Evolutionary conservation across 345 rosid genomes (phyloP), one percentile per base, ranked within the genome.

Genomic region (Cardiospermum halicacabum): DNA sequence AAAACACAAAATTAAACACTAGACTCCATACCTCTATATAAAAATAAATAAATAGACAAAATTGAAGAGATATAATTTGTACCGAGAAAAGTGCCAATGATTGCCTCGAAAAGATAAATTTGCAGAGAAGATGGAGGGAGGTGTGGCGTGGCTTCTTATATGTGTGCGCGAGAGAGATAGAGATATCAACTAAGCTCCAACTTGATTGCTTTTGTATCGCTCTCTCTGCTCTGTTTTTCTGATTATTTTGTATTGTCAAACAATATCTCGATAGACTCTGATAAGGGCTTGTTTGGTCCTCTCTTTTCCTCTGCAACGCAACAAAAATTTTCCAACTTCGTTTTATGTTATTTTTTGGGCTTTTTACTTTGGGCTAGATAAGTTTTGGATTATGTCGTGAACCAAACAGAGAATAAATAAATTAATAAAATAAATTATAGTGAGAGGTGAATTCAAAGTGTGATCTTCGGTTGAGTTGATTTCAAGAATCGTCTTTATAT

Each of bases 251-350:
- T 7, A 18, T 0, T 47, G 51, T 47, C 51, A 47, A n/a, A 47
- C 31, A 21, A 42, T 36, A 60, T 34, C n/a, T n/a, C 56, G 78
- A 74, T 83, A 81, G 73, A 60, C 72, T 58, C 16, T 76, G 89
- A 83, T 65, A 79, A 81, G 77, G 77, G 69, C 84, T 74, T 86
- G 86, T 82, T 84, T 78, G 96, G 91, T 85, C 77, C 78, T 78
- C 85, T 65, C 71, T 62, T 70, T 56, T 42, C 74, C 78, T 5
- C 18, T 51, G 63, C 68, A 51, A 67, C 56, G 65, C 55, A 73
- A 81, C 81, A 69, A 80, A 62, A 75, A 3, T 11, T 48, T 45
- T 45, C 1, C 13, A 11, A 7, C 30, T 25, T 47, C 4, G 22
- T 59, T 21, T 26, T 27, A 15, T 1, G n/a, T 10, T 37, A 22